These are phyloP conservation scores for Inonotus obliquus DNA, from an alignment of 1,284 basidiomycete species.

Conservation along the genomic window DNA sequence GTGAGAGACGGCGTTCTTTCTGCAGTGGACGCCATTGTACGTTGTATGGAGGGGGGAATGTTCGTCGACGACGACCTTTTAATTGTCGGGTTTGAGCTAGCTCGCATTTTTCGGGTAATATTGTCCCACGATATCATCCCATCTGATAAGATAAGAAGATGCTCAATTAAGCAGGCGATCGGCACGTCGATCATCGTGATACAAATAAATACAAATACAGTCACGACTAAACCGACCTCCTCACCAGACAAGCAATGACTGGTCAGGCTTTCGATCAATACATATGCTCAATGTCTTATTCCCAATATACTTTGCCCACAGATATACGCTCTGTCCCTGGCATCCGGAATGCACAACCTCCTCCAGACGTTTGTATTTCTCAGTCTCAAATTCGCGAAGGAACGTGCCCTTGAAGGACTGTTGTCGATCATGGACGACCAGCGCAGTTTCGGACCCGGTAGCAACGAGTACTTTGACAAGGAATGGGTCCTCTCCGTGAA, in stretches of 20 bases:
- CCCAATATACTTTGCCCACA: slow-evolving; percentile 5
- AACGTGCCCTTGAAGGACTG: neutral
- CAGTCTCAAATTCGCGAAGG: neutral
- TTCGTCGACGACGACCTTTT: too few species aligned
- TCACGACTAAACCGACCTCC: neutral
- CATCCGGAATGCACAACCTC: neutral
- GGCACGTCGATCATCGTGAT: too few species aligned
- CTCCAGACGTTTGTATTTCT: neutral
- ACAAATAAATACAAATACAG: too few species aligned
- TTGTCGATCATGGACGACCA: slow-evolving; percentile 11
- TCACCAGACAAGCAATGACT: neutral
- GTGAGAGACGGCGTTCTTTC: slow-evolving; percentile 18
- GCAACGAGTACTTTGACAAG: slow-evolving; percentile 11
- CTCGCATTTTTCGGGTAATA: too few species aligned
- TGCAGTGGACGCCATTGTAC: neutral
- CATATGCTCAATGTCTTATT: neutral
- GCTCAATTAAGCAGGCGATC: too few species aligned
- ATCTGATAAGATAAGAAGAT: too few species aligned
- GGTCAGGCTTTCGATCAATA: slow-evolving; percentile 1
- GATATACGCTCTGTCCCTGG: slow-evolving; percentile 4
- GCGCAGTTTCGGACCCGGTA: neutral
- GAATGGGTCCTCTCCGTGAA: slow-evolving; percentile 7
- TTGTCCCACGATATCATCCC: too few species aligned
- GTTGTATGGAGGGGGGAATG: too few species aligned
- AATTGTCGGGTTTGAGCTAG: too few species aligned